phyloP scores from a whole-genome alignment of 345 rosid genomes.

The Rhizophora apiculata region DNA sequence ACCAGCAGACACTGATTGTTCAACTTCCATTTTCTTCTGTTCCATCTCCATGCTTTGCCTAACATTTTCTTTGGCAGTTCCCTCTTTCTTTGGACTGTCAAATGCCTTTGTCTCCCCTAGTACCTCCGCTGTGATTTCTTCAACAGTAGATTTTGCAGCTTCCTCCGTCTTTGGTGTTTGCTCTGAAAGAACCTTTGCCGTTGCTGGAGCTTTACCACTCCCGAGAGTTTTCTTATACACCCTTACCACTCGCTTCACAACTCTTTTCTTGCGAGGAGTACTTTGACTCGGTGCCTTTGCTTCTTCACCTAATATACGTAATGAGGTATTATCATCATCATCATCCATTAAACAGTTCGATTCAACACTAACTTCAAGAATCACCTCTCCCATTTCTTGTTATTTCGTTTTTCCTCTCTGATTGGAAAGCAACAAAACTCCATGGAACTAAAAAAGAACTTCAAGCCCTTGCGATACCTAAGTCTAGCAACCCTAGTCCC shows the following conservation, averaged over 20 bases:
- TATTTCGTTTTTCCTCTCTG: no score
- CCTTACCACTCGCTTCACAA: conserved; percentile 26
- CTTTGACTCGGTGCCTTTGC: conserved; percentile 16
- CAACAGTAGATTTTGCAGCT: conserved; percentile 18
- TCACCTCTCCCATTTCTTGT: no score
- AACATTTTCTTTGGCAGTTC: conserved; percentile 19
- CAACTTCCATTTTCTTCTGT: conserved; percentile 4
- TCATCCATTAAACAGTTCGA: background rate
- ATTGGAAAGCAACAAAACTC: no score
- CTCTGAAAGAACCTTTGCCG: conserved; percentile 16
- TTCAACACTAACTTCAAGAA: background rate
- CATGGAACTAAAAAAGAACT: background rate
- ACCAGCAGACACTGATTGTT: conserved; percentile 15
- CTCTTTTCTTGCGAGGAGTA: conserved; percentile 18
- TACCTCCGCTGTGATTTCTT: conserved; percentile 9
- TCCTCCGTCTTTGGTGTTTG: conserved; percentile 20
- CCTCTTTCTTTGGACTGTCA: conserved; percentile 3
- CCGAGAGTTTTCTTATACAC: conserved; percentile 31
- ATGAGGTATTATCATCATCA: background rate
- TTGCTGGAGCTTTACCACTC: conserved; percentile 24
- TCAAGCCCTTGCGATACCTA: background rate
- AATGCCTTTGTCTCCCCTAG: background rate
- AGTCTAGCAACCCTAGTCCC: background rate
- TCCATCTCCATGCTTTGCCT: conserved; percentile 12
- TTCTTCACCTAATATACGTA: conserved; percentile 21